Evolutionary conservation across 176 grass and related monocot species (phyloP).

Genomic region (Bromus sterilis): DNA sequence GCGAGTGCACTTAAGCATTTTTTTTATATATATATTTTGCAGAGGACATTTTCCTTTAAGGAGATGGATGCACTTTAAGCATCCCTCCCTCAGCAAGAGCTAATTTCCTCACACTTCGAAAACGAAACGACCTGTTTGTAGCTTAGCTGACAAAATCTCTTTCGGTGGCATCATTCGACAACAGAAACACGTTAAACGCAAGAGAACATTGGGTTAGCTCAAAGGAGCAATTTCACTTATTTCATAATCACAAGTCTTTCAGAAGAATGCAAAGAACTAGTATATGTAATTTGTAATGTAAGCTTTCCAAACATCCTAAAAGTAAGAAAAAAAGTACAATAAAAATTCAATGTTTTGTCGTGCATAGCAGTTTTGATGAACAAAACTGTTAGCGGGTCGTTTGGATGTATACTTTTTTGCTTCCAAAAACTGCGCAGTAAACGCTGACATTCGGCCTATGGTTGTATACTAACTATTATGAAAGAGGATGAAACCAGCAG

Average conservation of each 20-base stretch:
- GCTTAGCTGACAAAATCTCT: neutral
- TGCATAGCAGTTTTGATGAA: neutral
- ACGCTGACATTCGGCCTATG: neutral
- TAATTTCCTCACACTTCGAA: too few relatives aligned
- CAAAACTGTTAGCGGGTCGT: neutral
- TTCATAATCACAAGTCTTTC: neutral
- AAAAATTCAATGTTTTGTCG: too few relatives aligned
- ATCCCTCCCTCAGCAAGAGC: too few relatives aligned
- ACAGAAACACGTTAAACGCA: neutral
- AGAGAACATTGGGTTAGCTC: too few relatives aligned
- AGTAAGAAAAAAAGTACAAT: too few relatives aligned
- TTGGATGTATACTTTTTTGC: too few relatives aligned
- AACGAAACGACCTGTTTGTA: neutral
- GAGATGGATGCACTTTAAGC: too few relatives aligned
- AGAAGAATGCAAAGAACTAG: neutral
- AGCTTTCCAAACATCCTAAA: too few relatives aligned
- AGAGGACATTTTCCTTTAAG: too few relatives aligned
- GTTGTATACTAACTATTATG: neutral
- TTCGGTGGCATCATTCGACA: neutral
- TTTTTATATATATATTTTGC: too few relatives aligned
- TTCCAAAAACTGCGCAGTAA: neutral
- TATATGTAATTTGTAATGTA: too few relatives aligned
- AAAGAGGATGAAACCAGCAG: neutral
- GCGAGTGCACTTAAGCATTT: too few relatives aligned
- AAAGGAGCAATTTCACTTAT: neutral